Evolutionary conservation across 768 basidiomycete species (phyloP).

Genomic region (Zangia roseola): DNA sequence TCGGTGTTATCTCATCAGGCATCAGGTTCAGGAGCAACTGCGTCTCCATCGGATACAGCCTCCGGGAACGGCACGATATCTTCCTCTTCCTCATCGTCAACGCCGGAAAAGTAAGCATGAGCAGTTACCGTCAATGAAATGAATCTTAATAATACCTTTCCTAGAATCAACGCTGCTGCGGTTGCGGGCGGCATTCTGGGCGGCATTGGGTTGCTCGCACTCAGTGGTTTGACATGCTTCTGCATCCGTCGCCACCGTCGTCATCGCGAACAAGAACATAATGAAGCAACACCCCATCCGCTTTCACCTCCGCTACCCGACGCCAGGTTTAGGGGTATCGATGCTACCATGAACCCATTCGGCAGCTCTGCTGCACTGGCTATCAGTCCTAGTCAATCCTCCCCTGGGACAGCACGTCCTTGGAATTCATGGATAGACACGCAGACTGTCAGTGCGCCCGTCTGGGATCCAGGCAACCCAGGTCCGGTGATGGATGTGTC

Average conservation of each 20-base stretch:
- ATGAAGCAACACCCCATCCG: slow-evolving; percentile 10
- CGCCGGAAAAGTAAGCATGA: slow-evolving; percentile 13
- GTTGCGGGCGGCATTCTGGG: slow-evolving; percentile 19
- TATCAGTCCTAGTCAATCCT: background rate
- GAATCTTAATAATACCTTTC: background rate
- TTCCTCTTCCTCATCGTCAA: slow-evolving; percentile 1
- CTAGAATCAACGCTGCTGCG: slow-evolving; percentile 14
- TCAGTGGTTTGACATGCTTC: slow-evolving; percentile 10
- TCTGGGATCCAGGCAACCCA: background rate
- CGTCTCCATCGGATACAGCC: slow-evolving; percentile 11
- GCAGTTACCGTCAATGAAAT: background rate
- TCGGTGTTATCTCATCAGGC: slow-evolving; percentile 6
- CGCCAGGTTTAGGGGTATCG: background rate
- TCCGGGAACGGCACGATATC: slow-evolving; percentile 3
- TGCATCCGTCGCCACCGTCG: slow-evolving; percentile 14
- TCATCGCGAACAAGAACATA: background rate
- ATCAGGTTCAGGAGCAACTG: slow-evolving; percentile 8
- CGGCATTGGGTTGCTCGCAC: slow-evolving; percentile 12
- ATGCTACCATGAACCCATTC: slow-evolving; percentile 2
- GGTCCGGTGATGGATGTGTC: background rate
- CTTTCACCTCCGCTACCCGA: slow-evolving; percentile 5
- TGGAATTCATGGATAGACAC: slow-evolving; percentile 10
- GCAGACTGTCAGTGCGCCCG: background rate
- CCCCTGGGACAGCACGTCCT: slow-evolving; percentile 1
- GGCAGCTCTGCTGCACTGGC: background rate